Conservation (phyloP, 768 basidiomycete species). For the Polyporus arcularius region DNA sequence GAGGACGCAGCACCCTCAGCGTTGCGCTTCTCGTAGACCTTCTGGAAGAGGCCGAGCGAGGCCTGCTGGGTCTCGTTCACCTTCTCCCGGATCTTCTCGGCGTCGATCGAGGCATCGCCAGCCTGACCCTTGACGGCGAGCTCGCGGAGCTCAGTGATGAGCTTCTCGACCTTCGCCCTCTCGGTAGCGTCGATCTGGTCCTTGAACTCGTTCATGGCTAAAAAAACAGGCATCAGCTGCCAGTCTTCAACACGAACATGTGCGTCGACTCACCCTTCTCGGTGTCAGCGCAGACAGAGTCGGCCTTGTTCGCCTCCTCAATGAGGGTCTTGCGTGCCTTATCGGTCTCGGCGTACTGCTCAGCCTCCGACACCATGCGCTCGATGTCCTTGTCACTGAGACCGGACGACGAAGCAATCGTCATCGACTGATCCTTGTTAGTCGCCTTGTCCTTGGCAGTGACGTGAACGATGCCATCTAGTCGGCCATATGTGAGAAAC, state of each 20-base stretch:
- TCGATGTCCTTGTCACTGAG: conserved; percentile 96
- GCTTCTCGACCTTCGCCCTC: conserved; percentile 91
- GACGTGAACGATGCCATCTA: conserved; percentile 96
- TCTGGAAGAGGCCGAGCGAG: conserved; percentile 95
- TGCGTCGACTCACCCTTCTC: conserved; percentile 73
- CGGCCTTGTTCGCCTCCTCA: conserved; percentile 96
- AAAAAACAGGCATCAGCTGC: neutral
- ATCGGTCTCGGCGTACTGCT: conserved; percentile 91
- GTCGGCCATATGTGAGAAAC: conserved; percentile 8
- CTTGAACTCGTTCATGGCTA: conserved; percentile 97
- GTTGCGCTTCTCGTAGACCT: conserved; percentile 92
- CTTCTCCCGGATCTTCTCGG: conserved; percentile 90
- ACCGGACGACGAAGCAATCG: conserved; percentile 96
- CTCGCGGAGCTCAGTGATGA: conserved; percentile 86
- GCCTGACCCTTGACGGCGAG: conserved; percentile 87
- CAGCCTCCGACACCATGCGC: conserved; percentile 93
- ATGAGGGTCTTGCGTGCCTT: conserved; percentile 86
- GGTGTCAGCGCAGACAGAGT: conserved; percentile 91
- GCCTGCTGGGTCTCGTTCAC: conserved; percentile 93
- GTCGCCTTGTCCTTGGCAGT: conserved; percentile 95
- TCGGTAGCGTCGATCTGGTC: conserved; percentile 91
- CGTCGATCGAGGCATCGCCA: conserved; percentile 76
- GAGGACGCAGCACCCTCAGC: conserved; percentile 60
- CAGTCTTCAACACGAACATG: neutral
- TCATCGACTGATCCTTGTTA: conserved; percentile 91